These are phyloP conservation scores for Hymenotorrendiella dingleyae DNA, from an alignment of 2,329 filamentous ascomycete genomes.

Conservation along the genomic window DNA sequence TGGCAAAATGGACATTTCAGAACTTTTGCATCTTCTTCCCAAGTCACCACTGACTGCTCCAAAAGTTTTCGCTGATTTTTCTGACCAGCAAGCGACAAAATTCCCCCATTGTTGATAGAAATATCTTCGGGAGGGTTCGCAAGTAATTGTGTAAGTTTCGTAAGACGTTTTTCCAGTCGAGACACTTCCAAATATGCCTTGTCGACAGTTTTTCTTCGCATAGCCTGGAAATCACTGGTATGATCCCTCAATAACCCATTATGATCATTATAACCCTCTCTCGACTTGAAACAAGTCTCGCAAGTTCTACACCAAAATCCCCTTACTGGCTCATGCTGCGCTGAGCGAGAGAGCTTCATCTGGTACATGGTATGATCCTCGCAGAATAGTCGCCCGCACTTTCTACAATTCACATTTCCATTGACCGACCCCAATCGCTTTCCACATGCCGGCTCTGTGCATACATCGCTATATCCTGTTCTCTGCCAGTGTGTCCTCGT, in stretches of 20 bases:
- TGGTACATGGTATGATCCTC: constrained; percentile 99
- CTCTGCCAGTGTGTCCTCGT: constrained; percentile 86
- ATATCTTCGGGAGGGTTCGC: constrained; percentile 68
- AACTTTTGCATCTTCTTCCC: constrained; percentile 87
- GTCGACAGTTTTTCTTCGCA: constrained; percentile 74
- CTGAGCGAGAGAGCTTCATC: constrained; percentile 90
- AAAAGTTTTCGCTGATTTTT: constrained; percentile 72
- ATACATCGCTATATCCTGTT: constrained; percentile 66
- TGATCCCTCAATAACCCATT: constrained; percentile 66
- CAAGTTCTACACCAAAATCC: constrained; percentile 94
- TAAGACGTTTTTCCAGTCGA: constrained; percentile 83
- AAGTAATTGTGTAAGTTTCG: constrained; percentile 79
- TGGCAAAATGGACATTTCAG: constrained; percentile 86
- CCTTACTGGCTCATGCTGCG: constrained; percentile 80
- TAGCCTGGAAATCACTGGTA: constrained; percentile 60
- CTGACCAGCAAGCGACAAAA: constrained; percentile 57
- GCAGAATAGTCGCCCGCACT: constrained; percentile 89
- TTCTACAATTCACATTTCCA: constrained; percentile 86
- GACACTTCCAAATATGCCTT: constrained; percentile 83
- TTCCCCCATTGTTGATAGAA: constrained; percentile 38
- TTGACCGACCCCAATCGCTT: constrained; percentile 72
- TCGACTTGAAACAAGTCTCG: constrained; percentile 98
- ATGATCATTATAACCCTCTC: constrained; percentile 92
- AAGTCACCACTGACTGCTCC: constrained; percentile 88
- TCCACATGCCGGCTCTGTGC: constrained; percentile 81